Evolutionary conservation across 176 grass and related monocot species (phyloP).

Genomic region (Aegilops tauschii): DNA sequence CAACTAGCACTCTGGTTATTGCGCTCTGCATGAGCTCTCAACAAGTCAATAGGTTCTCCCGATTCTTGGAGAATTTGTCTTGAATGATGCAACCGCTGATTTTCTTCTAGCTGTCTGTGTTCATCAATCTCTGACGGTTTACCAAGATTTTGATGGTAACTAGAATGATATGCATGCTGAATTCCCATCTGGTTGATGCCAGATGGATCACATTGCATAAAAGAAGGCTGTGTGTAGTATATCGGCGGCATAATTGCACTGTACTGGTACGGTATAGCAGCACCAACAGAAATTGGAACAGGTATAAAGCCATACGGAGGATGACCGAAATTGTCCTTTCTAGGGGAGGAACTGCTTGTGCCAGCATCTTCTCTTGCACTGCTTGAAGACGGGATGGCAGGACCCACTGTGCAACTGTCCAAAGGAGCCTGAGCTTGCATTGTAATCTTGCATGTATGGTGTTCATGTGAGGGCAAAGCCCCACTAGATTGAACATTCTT

Average conservation of each 20-base stretch:
- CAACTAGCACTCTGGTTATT: slow-evolving; percentile 51
- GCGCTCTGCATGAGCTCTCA: slow-evolving; percentile 26
- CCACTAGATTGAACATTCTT: slow-evolving; percentile 38
- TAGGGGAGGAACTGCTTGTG: slow-evolving; percentile 44
- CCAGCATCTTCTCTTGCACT: slow-evolving; percentile 48
- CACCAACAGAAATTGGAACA: slow-evolving; percentile 61
- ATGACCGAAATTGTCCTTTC: slow-evolving; percentile 34
- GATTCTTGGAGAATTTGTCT: slow-evolving; percentile 40
- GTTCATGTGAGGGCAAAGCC: slow-evolving; percentile 19
- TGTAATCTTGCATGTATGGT: slow-evolving; percentile 33
- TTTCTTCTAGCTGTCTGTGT: slow-evolving; percentile 40
- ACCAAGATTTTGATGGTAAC: slow-evolving; percentile 46
- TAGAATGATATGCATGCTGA: slow-evolving; percentile 42
- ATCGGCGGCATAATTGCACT: slow-evolving; percentile 61
- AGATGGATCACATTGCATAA: slow-evolving; percentile 47
- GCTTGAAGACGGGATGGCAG: slow-evolving; percentile 35
- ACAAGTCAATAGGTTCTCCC: slow-evolving; percentile 32
- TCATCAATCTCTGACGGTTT: slow-evolving; percentile 22
- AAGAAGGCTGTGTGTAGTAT: slow-evolving; percentile 53
- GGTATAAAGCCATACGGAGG: slow-evolving; percentile 70
- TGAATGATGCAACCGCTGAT: slow-evolving; percentile 37
- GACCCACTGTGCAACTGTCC: slow-evolving; percentile 35
- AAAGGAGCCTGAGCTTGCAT: slow-evolving; percentile 34
- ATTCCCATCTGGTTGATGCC: slow-evolving; percentile 27
- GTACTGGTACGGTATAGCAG: slow-evolving; percentile 68